A percentile compares a stretch with the other conserved stretches of the same genome.
Evolutionary conservation across 139 green algal species (phyloP).

Genomic region (Ettlia oleoabundans): DNA sequence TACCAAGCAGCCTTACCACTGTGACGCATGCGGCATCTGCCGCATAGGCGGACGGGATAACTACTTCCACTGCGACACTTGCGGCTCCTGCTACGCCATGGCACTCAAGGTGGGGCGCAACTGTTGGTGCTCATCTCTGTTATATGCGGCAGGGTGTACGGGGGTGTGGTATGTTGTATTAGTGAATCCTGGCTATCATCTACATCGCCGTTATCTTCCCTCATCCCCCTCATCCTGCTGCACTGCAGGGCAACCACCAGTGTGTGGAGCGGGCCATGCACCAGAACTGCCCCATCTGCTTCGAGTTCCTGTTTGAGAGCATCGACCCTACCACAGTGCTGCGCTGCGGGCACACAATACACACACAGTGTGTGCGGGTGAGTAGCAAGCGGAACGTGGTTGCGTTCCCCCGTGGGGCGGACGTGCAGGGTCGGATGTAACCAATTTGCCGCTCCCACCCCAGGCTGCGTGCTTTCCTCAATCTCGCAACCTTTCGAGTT

Average conservation of each 20-base stretch:
- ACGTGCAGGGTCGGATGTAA: too few relatives aligned
- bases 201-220: too few relatives aligned
- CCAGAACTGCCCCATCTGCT: slow-evolving; percentile 87
- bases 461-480: neutral
- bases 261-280: slow-evolving; percentile 94
- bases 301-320: slow-evolving; percentile 95
- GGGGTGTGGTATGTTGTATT: too few relatives aligned
- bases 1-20: slow-evolving; percentile 91
- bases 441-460: neutral
- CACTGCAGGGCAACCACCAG: slow-evolving; percentile 75
- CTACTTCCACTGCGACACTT: slow-evolving; percentile 95
- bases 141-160: too few relatives aligned
- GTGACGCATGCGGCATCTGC: slow-evolving; percentile 57
- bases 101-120: slow-evolving; percentile 41
- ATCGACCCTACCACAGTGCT: slow-evolving; percentile 86
- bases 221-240: too few relatives aligned
- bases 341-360: slow-evolving; percentile 93
- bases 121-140: neutral
- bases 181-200: too few relatives aligned
- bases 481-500: too few relatives aligned
- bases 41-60: slow-evolving; percentile 86
- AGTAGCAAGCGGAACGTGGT: neutral
- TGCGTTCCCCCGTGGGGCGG: too few relatives aligned
- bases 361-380: slow-evolving; percentile 75
- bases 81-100: slow-evolving; percentile 90